Evolutionary conservation across 768 basidiomycete genomes (phyloP), one percentile per base, ranked within the genome.

Genomic region (Daedaleopsis nitida): DNA sequence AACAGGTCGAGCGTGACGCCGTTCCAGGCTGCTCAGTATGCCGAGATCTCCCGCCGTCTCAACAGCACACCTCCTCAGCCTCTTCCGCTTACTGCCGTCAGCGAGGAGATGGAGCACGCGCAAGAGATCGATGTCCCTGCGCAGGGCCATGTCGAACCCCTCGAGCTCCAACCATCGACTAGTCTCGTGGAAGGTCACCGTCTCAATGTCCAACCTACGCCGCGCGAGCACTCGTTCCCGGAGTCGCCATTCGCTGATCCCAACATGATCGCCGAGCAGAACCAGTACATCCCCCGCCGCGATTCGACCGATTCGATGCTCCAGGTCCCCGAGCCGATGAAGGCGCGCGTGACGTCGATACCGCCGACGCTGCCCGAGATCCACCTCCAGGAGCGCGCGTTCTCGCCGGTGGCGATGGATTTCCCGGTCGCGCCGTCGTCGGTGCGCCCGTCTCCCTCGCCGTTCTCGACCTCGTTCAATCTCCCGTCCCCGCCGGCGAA

Each of bases 21-120:
- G 0, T 89, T 81, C 80, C 90, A 92, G 68, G 89, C 87, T 43
- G 81, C 79, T 0, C 91, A 92, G 70, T 91, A 91, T 67, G 83
- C 79, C 19, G 89, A 87, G 66, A 90, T 91, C 57, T 83, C 86
- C 6, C 77, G 81, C 66, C 81, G 76, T 19, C 71, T 92, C 43
- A 80, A 84, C 60, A 35, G 66, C 5, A 64, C 66, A 9, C 68
- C 71, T 9, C 69, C 71, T 5, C 52, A 58, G 11, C 61, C 60
- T 44, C 54, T 75, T 27, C 68, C 75, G 37, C 65, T 66, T 38
- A 52, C 62, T 44, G 64, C 60, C 1, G 63, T 65, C 48, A 58
- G 62, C 47, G 73, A 63, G 56, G 53, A 63, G 13, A 39, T 55
- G 12, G 58, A 66, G 24, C 55, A 57, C n/a, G 38, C 47, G 24